Evolutionary conservation across 1,284 basidiomycete genomes (phyloP).

Genomic region (Rhodotorula sp.): DNA sequence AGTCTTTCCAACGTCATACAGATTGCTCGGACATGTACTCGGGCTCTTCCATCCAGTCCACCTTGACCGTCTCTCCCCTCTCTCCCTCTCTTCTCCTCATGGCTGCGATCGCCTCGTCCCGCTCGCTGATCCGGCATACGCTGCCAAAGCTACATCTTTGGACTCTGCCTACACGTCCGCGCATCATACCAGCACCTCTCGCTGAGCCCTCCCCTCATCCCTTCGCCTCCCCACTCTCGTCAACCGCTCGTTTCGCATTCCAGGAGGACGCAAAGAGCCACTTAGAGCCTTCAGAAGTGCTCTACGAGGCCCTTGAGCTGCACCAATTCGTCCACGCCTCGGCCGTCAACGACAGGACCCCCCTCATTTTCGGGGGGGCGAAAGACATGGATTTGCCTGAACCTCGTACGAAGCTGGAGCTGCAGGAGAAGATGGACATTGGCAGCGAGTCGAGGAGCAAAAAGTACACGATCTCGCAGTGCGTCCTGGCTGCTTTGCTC

Average conservation of each 20-base stretch:
- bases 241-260: no score
- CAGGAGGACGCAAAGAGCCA: no score
- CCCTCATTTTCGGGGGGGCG: not conserved
- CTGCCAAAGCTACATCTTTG: not conserved
- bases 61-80: not conserved
- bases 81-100: not conserved
- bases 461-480: not conserved
- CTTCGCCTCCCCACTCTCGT: no score
- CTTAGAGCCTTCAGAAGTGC: no score
- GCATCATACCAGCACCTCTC: no score
- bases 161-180: not conserved
- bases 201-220: no score
- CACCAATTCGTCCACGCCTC: no score
- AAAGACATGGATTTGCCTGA: not conserved
- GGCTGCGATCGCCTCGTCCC: not conserved
- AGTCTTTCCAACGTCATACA: no score
- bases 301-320: no score
- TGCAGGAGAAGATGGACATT: not conserved
- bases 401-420: not conserved
- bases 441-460: constrained; percentile 5
- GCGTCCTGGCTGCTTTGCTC: not conserved
- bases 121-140: not conserved
- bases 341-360: not conserved
- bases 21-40: no score
- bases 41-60: not conserved